A percentile compares a stretch with the other conserved stretches of the same genome.
Evolutionary conservation across 495 filamentous ascomycete genomes (phyloP).

Genomic region (Oleoguttula mirabilis): DNA sequence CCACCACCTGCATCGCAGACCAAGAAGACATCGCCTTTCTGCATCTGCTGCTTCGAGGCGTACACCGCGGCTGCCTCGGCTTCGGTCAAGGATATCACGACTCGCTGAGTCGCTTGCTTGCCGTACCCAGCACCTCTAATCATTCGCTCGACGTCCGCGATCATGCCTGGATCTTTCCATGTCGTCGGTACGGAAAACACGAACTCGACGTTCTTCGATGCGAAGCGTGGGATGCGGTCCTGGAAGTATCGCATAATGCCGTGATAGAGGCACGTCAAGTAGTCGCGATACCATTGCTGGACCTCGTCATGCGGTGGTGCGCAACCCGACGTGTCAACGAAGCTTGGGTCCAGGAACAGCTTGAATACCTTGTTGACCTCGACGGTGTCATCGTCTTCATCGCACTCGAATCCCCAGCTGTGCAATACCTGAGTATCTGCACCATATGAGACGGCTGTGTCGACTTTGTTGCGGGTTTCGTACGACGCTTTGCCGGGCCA

Average conservation of each 20-base stretch:
- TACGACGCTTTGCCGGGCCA: no score
- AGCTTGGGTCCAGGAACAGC: constrained; percentile 42
- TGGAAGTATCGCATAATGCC: constrained; percentile 35
- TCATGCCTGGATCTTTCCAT: constrained; percentile 47
- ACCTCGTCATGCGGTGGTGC: constrained; percentile 33
- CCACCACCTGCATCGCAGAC: constrained; percentile 46
- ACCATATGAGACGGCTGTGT: background rate
- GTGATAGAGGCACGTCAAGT: constrained; percentile 41
- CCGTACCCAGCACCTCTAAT: constrained; percentile 37
- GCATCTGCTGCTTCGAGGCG: constrained; percentile 31
- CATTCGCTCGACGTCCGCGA: constrained; percentile 29
- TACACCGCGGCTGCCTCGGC: constrained; percentile 56
- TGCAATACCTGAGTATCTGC: background rate
- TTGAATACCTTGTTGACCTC: constrained; percentile 36
- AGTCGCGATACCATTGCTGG: constrained; percentile 43
- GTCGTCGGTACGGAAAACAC: constrained; percentile 57
- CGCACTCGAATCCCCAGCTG: constrained; percentile 9
- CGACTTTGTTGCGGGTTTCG: constrained; percentile 2
- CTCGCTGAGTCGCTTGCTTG: constrained; percentile 31
- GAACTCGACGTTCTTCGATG: constrained; percentile 41
- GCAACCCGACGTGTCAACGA: constrained; percentile 23
- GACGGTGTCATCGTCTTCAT: background rate
- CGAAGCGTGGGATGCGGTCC: constrained; percentile 34
- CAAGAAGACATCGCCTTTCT: constrained; percentile 34
- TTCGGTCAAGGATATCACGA: constrained; percentile 49